A percentile compares a stretch with the other conserved stretches of the same genome.
phyloP scores from a whole-genome alignment of 225 moss, liverwort and hornwort genomes.

The Polytrichum commune region DNA sequence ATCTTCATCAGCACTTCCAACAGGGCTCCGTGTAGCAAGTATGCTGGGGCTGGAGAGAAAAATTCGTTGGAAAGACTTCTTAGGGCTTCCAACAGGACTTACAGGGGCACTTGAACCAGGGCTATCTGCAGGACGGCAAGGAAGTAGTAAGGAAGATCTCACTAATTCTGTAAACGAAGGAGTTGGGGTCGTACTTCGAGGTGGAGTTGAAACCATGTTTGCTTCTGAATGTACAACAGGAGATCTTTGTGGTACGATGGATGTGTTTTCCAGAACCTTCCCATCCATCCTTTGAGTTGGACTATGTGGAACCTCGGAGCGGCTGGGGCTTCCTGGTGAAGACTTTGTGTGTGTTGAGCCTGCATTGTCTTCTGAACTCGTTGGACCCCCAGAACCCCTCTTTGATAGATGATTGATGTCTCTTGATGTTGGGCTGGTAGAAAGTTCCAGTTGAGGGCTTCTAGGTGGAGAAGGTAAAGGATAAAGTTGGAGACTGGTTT shows the following conservation, averaged over 20 bases:
- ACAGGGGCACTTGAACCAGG: slow-evolving; percentile 30
- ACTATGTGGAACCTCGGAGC: slow-evolving; percentile 19
- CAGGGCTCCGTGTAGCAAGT: slow-evolving; percentile 10
- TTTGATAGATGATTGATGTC: slow-evolving; percentile 2
- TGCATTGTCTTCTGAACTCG: slow-evolving; percentile 14
- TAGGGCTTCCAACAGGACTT: slow-evolving; percentile 31
- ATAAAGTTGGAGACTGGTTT: slow-evolving; percentile 17
- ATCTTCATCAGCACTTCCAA: slow-evolving; percentile 12
- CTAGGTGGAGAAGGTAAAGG: slow-evolving; percentile 28
- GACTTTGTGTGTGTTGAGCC: background rate
- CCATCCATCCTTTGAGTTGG: slow-evolving; percentile 20
- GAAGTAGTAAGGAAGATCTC: slow-evolving; percentile 22
- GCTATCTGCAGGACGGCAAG: slow-evolving; percentile 16
- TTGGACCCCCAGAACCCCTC: slow-evolving; percentile 13
- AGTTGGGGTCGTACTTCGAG: slow-evolving; percentile 5
- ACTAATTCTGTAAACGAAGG: slow-evolving; percentile 19
- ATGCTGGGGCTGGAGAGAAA: slow-evolving; percentile 24
- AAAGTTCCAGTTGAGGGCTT: slow-evolving; percentile 13
- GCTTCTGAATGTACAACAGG: slow-evolving; percentile 8
- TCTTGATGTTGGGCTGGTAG: slow-evolving; percentile 5
- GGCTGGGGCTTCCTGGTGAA: slow-evolving; percentile 3
- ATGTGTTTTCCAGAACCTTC: background rate
- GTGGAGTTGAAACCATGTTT: slow-evolving; percentile 17
- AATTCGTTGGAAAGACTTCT: slow-evolving; percentile 18
- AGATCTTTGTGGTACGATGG: slow-evolving; percentile 3